phyloP scores from a whole-genome alignment of 2,329 filamentous ascomycete genomes.

The Tricladium varicosporioides region DNA sequence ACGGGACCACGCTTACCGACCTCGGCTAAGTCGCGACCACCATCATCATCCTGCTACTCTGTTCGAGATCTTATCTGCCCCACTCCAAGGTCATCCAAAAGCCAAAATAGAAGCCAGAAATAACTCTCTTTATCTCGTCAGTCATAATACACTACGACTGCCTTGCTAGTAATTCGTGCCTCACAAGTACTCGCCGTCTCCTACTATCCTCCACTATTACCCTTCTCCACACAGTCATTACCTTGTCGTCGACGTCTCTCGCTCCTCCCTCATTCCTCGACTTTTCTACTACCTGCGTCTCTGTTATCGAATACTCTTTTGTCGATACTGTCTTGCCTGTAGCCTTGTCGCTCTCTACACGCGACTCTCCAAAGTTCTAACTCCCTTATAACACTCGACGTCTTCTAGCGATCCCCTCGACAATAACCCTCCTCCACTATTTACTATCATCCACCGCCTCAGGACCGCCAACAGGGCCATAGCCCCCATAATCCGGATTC shows the following conservation, averaged over 20 bases:
- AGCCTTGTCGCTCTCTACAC: not conserved
- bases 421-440: not conserved
- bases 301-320: not conserved
- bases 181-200: no score
- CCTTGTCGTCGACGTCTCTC: not conserved
- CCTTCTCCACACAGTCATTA: not conserved
- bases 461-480: conserved; percentile 8
- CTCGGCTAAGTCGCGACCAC: no score
- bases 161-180: no score
- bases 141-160: no score
- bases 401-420: not conserved
- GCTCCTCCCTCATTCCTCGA: not conserved
- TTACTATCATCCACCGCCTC: not conserved
- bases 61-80: no score
- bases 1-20: no score
- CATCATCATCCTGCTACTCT: no score
- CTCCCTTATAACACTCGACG: not conserved
- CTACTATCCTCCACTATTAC: no score
- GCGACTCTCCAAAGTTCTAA: not conserved
- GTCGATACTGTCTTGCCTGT: not conserved
- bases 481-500: conserved; percentile 10
- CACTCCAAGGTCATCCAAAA: no score
- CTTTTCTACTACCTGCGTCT: not conserved
- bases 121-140: no score
- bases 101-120: no score